Evolutionary conservation across 306 rosid species (phyloP).

Genomic region (Benincasa hispida): DNA sequence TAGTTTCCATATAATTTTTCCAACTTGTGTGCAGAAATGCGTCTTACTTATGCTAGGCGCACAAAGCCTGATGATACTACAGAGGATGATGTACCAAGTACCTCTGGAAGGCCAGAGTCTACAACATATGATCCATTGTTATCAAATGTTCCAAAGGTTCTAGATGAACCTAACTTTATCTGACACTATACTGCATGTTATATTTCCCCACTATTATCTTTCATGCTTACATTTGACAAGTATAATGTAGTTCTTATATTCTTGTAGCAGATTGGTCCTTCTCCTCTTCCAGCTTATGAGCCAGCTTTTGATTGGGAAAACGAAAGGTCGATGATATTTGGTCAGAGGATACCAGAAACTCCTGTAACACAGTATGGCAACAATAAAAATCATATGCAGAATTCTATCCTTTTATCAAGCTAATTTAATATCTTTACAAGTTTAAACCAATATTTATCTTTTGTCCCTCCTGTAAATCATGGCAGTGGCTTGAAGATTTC

Average conservation of each 20-base stretch:
- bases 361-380: slow-evolving; percentile 72
- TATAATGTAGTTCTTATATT: slow-evolving; percentile 1
- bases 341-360: slow-evolving; percentile 87
- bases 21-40: slow-evolving; percentile 50
- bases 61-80: slow-evolving; percentile 63
- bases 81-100: slow-evolving; percentile 92
- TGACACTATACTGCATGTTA: not conserved
- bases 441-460: slow-evolving; percentile 9
- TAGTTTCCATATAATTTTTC: slow-evolving; percentile 3
- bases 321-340: slow-evolving; percentile 90
- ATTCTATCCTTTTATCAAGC: not conserved
- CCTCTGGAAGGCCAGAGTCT: slow-evolving; percentile 79
- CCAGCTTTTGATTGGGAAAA: slow-evolving; percentile 99
- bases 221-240: not conserved
- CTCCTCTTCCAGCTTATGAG: slow-evolving; percentile 92
- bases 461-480: slow-evolving; percentile 16
- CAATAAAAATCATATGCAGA: not conserved
- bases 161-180: not conserved
- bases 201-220: not conserved
- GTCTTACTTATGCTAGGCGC: slow-evolving; percentile 71
- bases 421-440: not conserved
- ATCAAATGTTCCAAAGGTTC: slow-evolving; percentile 56
- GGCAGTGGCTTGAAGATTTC: slow-evolving; percentile 94
- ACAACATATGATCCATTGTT: slow-evolving; percentile 32
- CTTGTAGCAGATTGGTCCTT: slow-evolving; percentile 73